Evolutionary conservation across 2,329 filamentous ascomycete species (phyloP).

Genomic region (Penicillium corylophilum): DNA sequence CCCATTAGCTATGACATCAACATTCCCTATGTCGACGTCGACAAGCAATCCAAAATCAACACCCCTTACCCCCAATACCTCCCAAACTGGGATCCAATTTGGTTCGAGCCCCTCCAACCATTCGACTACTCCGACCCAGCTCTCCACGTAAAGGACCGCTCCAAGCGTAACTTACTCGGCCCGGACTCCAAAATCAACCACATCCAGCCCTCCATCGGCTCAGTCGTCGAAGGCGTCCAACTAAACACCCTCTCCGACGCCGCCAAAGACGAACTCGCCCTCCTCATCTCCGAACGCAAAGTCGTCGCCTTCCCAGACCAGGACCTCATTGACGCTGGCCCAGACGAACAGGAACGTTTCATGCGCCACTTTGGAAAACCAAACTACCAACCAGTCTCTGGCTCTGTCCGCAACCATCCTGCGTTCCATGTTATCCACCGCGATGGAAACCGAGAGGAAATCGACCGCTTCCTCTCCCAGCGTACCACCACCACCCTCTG

Average conservation of each 20-base stretch:
- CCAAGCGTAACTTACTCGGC: slow-evolving; percentile 39
- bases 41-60: slow-evolving; percentile 37
- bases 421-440: slow-evolving; percentile 50
- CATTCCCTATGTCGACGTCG: slow-evolving; percentile 48
- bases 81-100: slow-evolving; percentile 49
- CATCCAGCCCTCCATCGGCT: slow-evolving; percentile 46
- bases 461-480: slow-evolving; percentile 44
- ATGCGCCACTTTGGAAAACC: slow-evolving; percentile 48
- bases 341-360: slow-evolving; percentile 44
- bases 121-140: slow-evolving; percentile 50
- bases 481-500: slow-evolving; percentile 49
- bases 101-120: slow-evolving; percentile 46
- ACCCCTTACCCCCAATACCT: slow-evolving; percentile 48
- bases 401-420: slow-evolving; percentile 41
- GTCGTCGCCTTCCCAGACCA: slow-evolving; percentile 54
- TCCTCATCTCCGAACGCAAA: slow-evolving; percentile 68
- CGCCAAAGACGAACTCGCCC: slow-evolving; percentile 54
- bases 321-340: slow-evolving; percentile 49
- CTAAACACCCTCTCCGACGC: slow-evolving; percentile 48
- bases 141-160: slow-evolving; percentile 43
- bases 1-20: slow-evolving; percentile 50
- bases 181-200: slow-evolving; percentile 34
- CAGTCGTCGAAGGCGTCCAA: slow-evolving; percentile 46
- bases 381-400: slow-evolving; percentile 48
- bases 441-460: slow-evolving; percentile 45